Conservation (phyloP, 495 filamentous ascomycete genomes). For the Eremomyces bilateralis region DNA sequence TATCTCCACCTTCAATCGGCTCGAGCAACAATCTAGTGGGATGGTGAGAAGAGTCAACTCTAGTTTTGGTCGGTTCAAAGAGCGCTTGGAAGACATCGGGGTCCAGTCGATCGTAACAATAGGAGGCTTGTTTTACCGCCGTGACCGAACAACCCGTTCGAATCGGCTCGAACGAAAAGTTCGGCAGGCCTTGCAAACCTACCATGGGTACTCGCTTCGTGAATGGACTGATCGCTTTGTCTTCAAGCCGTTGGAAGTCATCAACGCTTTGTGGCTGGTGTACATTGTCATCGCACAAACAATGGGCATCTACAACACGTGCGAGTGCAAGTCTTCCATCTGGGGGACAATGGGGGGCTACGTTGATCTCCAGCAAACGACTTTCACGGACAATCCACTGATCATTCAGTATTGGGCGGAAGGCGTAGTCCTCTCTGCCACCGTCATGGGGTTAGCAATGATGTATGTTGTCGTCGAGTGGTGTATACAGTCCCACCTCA, state of each 20-base stretch:
- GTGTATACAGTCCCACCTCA: slow-evolving; percentile 7
- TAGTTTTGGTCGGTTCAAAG: slow-evolving; percentile 1
- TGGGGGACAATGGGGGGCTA: slow-evolving; percentile 15
- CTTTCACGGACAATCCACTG: slow-evolving; percentile 6
- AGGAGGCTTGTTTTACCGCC: no score
- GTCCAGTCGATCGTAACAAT: no score
- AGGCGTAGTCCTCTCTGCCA: slow-evolving; percentile 13
- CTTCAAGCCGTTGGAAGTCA: slow-evolving; percentile 10
- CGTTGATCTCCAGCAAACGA: slow-evolving; percentile 13
- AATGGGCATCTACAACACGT: slow-evolving; percentile 16
- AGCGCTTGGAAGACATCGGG: slow-evolving; percentile 1
- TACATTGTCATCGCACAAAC: slow-evolving; percentile 19
- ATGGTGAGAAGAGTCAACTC: no score
- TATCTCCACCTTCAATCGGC: slow-evolving; percentile 6
- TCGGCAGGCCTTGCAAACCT: not conserved
- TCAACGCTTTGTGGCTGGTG: slow-evolving; percentile 15
- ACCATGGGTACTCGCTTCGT: slow-evolving; percentile 2
- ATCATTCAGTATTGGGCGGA: slow-evolving; percentile 16
- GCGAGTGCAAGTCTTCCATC: slow-evolving; percentile 12
- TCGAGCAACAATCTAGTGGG: not conserved
- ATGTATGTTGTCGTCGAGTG: slow-evolving; percentile 15
- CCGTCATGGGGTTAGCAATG: slow-evolving; percentile 16
- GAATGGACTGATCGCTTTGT: slow-evolving; percentile 10
- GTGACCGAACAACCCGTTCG: not conserved
- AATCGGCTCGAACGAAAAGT: not conserved